These are phyloP conservation scores for Lentinula aciculospora DNA, from an alignment of 768 basidiomycete species.

Conservation along the genomic window DNA sequence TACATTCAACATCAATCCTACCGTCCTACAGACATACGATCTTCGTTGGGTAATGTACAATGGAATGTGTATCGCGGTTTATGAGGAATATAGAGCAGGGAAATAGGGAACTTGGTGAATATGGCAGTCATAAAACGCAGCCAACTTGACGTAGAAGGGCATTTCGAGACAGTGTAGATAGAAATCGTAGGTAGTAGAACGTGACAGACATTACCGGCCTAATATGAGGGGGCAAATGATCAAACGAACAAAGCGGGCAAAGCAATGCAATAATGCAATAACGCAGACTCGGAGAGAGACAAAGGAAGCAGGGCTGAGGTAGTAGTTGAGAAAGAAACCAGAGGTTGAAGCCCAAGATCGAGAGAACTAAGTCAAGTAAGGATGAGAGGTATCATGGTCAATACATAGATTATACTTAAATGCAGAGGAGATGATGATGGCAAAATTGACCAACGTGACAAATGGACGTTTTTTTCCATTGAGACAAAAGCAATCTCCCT, in stretches of 20 bases:
- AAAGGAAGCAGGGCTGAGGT: neutral
- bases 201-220: neutral
- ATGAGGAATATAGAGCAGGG: too few relatives aligned
- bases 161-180: too few relatives aligned
- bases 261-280: neutral
- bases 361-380: neutral
- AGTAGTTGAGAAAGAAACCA: neutral
- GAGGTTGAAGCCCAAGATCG: neutral
- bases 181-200: neutral
- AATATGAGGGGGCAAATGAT: neutral
- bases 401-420: neutral
- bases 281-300: neutral
- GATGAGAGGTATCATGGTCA: neutral
- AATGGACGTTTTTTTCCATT: neutral
- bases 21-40: too few relatives aligned
- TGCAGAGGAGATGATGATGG: neutral
- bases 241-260: neutral
- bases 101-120: too few relatives aligned
- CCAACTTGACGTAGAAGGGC: too few relatives aligned
- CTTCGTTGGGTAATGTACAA: neutral
- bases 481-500: too few relatives aligned
- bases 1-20: too few relatives aligned
- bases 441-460: neutral
- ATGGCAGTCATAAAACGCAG: too few relatives aligned
- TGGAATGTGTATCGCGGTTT: neutral